A percentile compares a stretch with the other conserved stretches of the same genome.
phyloP scores from a whole-genome alignment of 2,329 filamentous ascomycete genomes.

The Epichloe hybrida region DNA sequence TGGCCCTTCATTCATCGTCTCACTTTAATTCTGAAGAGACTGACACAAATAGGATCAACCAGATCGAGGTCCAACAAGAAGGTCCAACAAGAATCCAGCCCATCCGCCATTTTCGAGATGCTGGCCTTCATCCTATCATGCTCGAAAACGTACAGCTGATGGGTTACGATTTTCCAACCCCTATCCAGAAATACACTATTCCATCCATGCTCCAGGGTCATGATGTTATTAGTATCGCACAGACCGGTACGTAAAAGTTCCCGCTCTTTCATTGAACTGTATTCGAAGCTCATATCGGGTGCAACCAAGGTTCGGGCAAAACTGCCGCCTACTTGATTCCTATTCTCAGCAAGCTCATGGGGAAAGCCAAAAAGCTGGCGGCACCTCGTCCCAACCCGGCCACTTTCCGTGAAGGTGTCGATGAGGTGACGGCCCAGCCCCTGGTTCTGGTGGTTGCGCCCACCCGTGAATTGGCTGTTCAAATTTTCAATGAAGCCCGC shows the following conservation, averaged over 20 bases:
- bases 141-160: slow-evolving; percentile 61
- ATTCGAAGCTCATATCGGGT: background rate
- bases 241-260: slow-evolving; percentile 57
- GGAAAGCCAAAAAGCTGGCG: slow-evolving; percentile 79
- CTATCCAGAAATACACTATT: slow-evolving; percentile 76
- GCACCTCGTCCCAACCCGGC: slow-evolving; percentile 58
- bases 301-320: slow-evolving; percentile 70
- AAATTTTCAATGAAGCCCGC: slow-evolving; percentile 90
- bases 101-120: slow-evolving; percentile 51
- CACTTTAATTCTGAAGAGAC: background rate
- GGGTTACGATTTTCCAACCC: slow-evolving; percentile 61
- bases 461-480: slow-evolving; percentile 78
- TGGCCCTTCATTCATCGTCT: slow-evolving; percentile 15
- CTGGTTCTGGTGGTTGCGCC: slow-evolving; percentile 76
- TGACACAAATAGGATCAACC: slow-evolving; percentile 30
- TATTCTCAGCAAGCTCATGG: slow-evolving; percentile 83
- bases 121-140: slow-evolving; percentile 77
- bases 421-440: slow-evolving; percentile 61
- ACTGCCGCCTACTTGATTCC: slow-evolving; percentile 87
- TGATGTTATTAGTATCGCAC: slow-evolving; percentile 80
- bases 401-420: slow-evolving; percentile 35
- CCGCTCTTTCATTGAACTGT: background rate
- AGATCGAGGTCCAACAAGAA: slow-evolving; percentile 44
- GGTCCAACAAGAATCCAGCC: slow-evolving; percentile 37
- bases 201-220: slow-evolving; percentile 63